Percentiles rank a stretch among this genome's conserved stretches.
phyloP scores from a whole-genome alignment of 2,329 filamentous ascomycete species.

The Diaporthe capsici region DNA sequence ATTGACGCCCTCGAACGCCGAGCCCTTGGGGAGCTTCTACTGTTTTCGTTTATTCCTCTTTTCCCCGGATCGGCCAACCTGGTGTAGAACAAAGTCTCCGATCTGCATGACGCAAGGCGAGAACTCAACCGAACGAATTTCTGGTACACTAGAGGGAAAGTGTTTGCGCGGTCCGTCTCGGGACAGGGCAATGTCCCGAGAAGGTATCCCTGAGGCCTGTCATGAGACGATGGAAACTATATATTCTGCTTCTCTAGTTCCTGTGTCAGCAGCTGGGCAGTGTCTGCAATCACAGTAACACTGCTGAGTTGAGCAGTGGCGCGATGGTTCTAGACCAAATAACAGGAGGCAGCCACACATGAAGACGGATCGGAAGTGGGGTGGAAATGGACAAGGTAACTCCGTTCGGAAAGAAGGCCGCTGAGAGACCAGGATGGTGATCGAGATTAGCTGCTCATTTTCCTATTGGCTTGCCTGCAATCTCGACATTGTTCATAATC shows the following conservation, averaged over 20 bases:
- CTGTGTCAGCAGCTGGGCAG: neutral
- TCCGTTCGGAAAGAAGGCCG: slow-evolving; percentile 13
- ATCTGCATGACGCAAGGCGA: neutral
- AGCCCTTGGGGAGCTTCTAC: neutral
- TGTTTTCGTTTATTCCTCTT: slow-evolving; percentile 1
- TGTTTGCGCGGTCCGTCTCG: neutral
- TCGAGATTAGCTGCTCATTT: neutral
- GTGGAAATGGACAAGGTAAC: neutral
- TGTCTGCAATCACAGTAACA: neutral
- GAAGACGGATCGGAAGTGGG: neutral
- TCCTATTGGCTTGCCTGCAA: neutral
- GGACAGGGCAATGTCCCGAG: neutral
- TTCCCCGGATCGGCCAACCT: slow-evolving; percentile 21
- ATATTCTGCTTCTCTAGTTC: neutral
- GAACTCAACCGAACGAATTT: neutral
- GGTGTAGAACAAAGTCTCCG: neutral
- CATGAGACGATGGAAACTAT: neutral
- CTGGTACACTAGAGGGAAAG: slow-evolving; percentile 2
- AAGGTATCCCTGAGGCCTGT: neutral
- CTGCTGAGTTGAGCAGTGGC: neutral
- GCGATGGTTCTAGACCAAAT: neutral
- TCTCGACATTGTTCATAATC: neutral
- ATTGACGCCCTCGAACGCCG: neutral
- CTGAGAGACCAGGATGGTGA: neutral
- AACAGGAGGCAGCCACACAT: neutral